Evolutionary conservation across 2,329 filamentous ascomycete genomes (phyloP).

Genomic region (Apiospora malaysiana): DNA sequence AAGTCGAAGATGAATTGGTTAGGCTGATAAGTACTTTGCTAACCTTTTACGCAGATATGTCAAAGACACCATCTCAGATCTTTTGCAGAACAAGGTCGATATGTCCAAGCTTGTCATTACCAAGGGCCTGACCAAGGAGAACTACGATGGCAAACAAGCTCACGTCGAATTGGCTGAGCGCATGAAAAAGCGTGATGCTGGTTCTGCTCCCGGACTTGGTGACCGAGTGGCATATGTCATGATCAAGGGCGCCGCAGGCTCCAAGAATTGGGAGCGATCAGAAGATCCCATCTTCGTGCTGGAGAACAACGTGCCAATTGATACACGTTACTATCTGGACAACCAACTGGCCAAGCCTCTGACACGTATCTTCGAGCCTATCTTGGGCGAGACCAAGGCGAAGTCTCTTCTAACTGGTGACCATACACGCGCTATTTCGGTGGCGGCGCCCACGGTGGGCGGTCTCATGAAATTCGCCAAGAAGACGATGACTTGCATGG

Average conservation of each 20-base stretch:
- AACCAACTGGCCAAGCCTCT: conserved; percentile 97
- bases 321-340: conserved; percentile 98
- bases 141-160: conserved; percentile 91
- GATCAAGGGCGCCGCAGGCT: conserved; percentile 85
- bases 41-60: conserved; percentile 72
- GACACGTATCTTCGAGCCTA: conserved; percentile 95
- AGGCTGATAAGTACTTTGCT: conserved; percentile 37
- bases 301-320: conserved; percentile 96
- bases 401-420: conserved; percentile 86
- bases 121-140: conserved; percentile 89
- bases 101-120: conserved; percentile 99
- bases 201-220: conserved; percentile 88
- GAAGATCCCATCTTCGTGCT: conserved; percentile 97
- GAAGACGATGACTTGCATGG: conserved; percentile 98
- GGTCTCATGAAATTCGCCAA: conserved; percentile 98
- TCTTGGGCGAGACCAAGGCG: conserved; percentile 91
- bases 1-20: conserved; percentile 48
- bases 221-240: conserved; percentile 99
- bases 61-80: conserved; percentile 92
- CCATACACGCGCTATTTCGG: conserved; percentile 92
- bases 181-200: conserved; percentile 96
- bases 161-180: conserved; percentile 94
- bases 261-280: conserved; percentile 96
- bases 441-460: conserved; percentile 88
- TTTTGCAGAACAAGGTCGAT: conserved; percentile 96